A percentile compares a stretch with the other conserved stretches of the same genome.
phyloP scores from a whole-genome alignment of 2,329 filamentous ascomycete genomes.

The Scedosporium apiospermum region DNA sequence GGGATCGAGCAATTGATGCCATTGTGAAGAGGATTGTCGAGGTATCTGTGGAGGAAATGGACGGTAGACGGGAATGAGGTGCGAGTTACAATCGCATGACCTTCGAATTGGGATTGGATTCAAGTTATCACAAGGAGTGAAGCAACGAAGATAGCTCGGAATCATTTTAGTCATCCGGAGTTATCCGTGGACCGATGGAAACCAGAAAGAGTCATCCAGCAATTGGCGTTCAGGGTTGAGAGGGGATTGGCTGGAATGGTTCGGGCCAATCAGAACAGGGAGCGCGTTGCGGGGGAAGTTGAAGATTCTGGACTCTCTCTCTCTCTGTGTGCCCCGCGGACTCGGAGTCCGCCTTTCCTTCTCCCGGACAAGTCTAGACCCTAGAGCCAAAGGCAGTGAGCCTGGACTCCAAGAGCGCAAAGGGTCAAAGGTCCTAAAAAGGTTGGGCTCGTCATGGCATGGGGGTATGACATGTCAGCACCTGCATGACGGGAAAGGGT shows the following conservation, averaged over 20 bases:
- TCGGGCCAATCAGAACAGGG: background rate
- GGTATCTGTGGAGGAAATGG: background rate
- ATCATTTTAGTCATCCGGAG: too few species aligned
- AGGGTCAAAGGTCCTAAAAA: too few species aligned
- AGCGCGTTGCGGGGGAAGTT: background rate
- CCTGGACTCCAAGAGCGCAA: too few species aligned
- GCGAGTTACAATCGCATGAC: background rate
- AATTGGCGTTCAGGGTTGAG: too few species aligned
- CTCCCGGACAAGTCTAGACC: background rate
- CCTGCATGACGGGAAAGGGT: too few species aligned
- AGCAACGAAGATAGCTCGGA: too few species aligned
- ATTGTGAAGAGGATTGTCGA: slow-evolving; percentile 25
- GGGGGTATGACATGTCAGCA: too few species aligned
- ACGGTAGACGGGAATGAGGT: background rate
- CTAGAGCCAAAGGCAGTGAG: too few species aligned
- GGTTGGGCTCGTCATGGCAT: too few species aligned
- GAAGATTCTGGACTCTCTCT: background rate
- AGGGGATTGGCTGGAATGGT: background rate
- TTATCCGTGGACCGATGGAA: too few species aligned
- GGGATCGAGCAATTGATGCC: slow-evolving; percentile 52
- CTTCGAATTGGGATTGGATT: too few species aligned
- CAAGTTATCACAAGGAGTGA: background rate
- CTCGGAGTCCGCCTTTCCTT: background rate
- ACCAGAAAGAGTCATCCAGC: too few species aligned
- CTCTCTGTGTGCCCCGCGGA: background rate